Base-by-base conservation (phyloP, 192 early-diverging fungal genomes). In the Allomyces javanicus region DNA sequence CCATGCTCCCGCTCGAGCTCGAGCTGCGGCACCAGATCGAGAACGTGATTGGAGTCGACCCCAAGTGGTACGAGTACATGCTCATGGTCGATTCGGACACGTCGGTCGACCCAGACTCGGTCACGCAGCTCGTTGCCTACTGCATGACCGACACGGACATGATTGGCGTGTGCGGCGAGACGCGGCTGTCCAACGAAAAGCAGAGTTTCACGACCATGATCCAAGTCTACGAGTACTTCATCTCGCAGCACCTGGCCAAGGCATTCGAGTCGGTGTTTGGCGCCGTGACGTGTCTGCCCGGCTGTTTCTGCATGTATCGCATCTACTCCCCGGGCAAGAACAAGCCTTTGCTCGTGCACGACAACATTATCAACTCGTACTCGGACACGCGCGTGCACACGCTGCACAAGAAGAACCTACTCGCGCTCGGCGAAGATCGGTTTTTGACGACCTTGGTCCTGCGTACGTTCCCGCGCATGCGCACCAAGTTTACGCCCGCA, bases 271-370 rank as follows among this genome's bases (percentile, higher is more conserved):
- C 94, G 10, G 80, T 97, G 23, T 97, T 97, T 71, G 94, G 94
- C 11, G 90, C 87, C 23, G 94, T 97, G 21, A 93, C 94, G 12
- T 99, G 96, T 83, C 76, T 99, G 67, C 94, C 94, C 23, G 94
- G 95, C 61, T 97, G 96, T 83, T 99, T 99, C 86, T 89, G 86
- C 71, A 96, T 99, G 96, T 99, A 99, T 74, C 88, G 96, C 63
- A 80, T 99, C 33, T 89, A 90, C 63, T 88, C 92, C 11, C 82
- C 93, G 9, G 85, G 86, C 44, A 85, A 93, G 70, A 92, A 91
- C 71, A 83, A 88, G 27, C 96, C 96, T 17, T 77, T 99, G 43
- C 79, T 99, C 26, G 87, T 95, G 62, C 80, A 89, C 19, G 90
- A 92, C 68, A 77, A 84, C 65, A 81, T 99, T 23, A 90, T 99